Conservation (phyloP, 495 filamentous ascomycete species). For the Penicillium longicatenatum region DNA sequence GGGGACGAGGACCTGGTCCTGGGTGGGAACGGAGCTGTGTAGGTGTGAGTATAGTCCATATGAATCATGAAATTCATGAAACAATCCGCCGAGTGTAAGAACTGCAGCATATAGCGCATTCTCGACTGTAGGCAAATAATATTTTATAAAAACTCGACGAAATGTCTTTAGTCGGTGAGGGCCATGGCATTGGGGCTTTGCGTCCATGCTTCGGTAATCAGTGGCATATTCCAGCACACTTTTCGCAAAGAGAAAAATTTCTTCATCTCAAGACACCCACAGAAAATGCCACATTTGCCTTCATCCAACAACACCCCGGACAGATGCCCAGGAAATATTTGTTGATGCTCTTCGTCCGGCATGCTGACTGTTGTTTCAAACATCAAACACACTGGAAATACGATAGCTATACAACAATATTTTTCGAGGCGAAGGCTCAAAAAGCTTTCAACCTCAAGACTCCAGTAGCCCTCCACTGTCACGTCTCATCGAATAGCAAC, state of each 20-base stretch:
- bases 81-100: constrained; percentile 83
- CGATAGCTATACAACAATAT: constrained; percentile 63
- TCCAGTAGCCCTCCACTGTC: constrained; percentile 54
- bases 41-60: constrained; percentile 69
- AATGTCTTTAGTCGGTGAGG: constrained; percentile 78
- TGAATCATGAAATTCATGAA: constrained; percentile 56
- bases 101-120: constrained; percentile 88
- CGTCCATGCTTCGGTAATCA: constrained; percentile 23
- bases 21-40: constrained; percentile 79
- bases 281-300: constrained; percentile 26
- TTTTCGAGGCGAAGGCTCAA: constrained; percentile 77
- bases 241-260: constrained; percentile 22
- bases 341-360: constrained; percentile 44
- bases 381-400: constrained; percentile 22
- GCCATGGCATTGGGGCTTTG: constrained; percentile 14
- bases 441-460: constrained; percentile 76
- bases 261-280: constrained; percentile 10
- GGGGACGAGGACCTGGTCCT: constrained; percentile 91
- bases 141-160: constrained; percentile 67
- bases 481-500: constrained; percentile 36
- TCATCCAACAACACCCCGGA: constrained; percentile 86
- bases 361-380: constrained; percentile 24
- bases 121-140: constrained; percentile 63
- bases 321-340: constrained; percentile 60
- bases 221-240: constrained; percentile 37